phyloP scores from a whole-genome alignment of 495 filamentous ascomycete genomes.

The Tuber microsphaerosporum region DNA sequence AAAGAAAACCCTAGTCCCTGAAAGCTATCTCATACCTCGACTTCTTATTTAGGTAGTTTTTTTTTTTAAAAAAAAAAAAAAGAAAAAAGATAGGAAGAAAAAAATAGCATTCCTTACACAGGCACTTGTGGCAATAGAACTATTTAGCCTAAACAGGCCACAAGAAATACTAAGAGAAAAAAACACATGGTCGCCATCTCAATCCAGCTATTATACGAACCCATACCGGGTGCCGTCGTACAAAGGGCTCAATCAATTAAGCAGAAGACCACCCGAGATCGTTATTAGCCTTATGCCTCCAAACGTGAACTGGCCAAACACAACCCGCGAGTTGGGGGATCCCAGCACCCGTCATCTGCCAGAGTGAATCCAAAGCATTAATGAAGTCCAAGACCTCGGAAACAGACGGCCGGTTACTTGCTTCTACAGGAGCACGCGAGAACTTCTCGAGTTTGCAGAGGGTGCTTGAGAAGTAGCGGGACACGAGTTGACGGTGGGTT shows the following conservation, averaged over 20 bases:
- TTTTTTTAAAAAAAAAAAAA: neutral
- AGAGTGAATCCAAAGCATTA: conserved; percentile 25
- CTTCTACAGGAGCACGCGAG: conserved; percentile 5
- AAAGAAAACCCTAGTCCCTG: no score
- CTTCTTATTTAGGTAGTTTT: no score
- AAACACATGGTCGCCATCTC: neutral
- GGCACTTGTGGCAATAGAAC: neutral
- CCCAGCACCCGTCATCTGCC: conserved; percentile 21
- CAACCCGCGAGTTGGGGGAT: neutral
- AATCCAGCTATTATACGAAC: neutral
- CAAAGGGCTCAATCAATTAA: neutral
- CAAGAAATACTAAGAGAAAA: neutral
- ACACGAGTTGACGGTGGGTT: conserved; percentile 7
- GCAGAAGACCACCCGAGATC: neutral
- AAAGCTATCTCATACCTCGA: no score
- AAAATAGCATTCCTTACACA: neutral
- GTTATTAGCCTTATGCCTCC: neutral
- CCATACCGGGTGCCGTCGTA: neutral
- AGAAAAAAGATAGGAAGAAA: neutral
- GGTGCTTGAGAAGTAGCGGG: conserved; percentile 9
- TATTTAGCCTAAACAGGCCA: neutral
- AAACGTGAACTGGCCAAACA: neutral
- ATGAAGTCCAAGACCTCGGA: conserved; percentile 25
- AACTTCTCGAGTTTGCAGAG: conserved; percentile 10
- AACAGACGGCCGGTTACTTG: neutral